A percentile compares a stretch with the other conserved stretches of the same genome.
phyloP scores from a whole-genome alignment of 2,329 filamentous ascomycete genomes.

The Periconia macrospinosa region DNA sequence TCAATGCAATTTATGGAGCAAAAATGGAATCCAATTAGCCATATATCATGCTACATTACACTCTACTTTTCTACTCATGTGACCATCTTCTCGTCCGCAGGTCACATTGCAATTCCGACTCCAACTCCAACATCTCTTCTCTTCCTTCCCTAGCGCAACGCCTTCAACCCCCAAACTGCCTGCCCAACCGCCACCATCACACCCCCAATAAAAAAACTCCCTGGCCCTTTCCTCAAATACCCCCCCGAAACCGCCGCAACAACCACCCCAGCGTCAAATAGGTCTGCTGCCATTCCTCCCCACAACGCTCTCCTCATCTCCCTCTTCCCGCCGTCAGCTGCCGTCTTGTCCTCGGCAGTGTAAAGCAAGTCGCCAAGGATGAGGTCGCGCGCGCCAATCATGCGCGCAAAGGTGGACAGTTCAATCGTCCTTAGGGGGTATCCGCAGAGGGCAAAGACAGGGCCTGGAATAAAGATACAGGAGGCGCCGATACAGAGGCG shows the following conservation, averaged over 20 bases:
- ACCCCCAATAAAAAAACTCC: constrained; percentile 17
- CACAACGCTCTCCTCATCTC: constrained; percentile 28
- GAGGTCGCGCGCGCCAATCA: constrained; percentile 23
- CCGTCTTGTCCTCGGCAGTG: constrained; percentile 22
- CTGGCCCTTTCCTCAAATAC: constrained; percentile 17
- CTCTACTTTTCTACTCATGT: not conserved
- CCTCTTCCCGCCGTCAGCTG: constrained; percentile 15
- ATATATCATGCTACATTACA: not conserved
- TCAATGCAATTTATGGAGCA: too few relatives aligned
- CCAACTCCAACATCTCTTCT: not conserved
- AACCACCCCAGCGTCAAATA: constrained; percentile 21
- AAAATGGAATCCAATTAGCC: too few relatives aligned
- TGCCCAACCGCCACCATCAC: constrained; percentile 17
- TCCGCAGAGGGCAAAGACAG: constrained; percentile 20
- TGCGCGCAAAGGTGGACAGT: constrained; percentile 14
- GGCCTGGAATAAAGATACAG: constrained; percentile 22
- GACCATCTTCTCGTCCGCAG: too few relatives aligned
- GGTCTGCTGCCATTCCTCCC: constrained; percentile 22
- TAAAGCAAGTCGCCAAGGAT: constrained; percentile 26
- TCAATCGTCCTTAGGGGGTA: too few relatives aligned
- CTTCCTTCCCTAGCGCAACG: constrained; percentile 6
- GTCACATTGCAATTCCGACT: too few relatives aligned
- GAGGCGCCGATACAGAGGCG: constrained; percentile 23
- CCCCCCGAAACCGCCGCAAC: constrained; percentile 22
- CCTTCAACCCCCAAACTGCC: constrained; percentile 18